Conservation (phyloP, 352 stramenopile species). For the Peronosclerospora sorghi region DNA sequence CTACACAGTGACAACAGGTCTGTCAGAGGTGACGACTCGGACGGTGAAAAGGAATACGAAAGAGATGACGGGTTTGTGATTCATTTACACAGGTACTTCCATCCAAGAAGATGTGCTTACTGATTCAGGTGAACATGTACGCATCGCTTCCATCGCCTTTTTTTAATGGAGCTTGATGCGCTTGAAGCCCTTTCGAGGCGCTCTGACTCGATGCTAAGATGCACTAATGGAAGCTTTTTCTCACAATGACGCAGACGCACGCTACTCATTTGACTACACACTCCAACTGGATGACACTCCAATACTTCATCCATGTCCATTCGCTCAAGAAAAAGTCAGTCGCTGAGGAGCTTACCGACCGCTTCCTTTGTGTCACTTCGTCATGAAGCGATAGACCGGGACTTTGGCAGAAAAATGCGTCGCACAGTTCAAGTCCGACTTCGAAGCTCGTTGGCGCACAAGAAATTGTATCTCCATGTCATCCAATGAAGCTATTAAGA, state of each 20-base stretch:
- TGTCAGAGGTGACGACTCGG: too few species aligned
- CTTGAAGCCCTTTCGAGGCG: constrained; percentile 10
- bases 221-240: constrained; percentile 51
- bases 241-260: constrained; percentile 62
- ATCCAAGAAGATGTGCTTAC: too few species aligned
- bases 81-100: too few species aligned
- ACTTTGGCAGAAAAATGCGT: constrained; percentile 53
- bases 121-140: too few species aligned
- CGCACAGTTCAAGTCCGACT: constrained; percentile 50
- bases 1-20: too few species aligned
- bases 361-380: constrained; percentile 5
- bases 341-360: constrained; percentile 12
- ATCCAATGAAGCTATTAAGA: constrained; percentile 41
- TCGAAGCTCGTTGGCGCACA: constrained; percentile 56
- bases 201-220: constrained; percentile 49
- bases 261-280: constrained; percentile 61
- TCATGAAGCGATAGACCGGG: constrained; percentile 9
- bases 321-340: constrained; percentile 52
- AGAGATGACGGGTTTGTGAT: too few species aligned
- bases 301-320: constrained; percentile 71
- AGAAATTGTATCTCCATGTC: constrained; percentile 66
- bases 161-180: constrained; percentile 8
- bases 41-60: too few species aligned
- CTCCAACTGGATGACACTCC: constrained; percentile 42
- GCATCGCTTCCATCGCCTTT: constrained; percentile 6